Evolutionary conservation across 192 early-diverging fungal genomes (phyloP).

Genomic region (Ambispora gerdemannii): DNA sequence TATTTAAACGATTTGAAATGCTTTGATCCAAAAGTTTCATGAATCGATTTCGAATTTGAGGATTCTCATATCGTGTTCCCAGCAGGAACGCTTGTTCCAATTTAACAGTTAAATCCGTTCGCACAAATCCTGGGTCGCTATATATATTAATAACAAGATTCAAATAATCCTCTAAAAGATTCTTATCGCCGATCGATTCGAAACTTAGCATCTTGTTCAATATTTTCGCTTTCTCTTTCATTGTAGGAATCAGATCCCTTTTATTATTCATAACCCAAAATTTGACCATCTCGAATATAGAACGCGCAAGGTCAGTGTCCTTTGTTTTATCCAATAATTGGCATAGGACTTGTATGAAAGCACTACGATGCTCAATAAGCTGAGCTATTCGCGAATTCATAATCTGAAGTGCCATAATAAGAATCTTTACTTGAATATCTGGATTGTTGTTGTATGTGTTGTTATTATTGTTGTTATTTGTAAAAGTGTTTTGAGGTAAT

Average conservation of each 20-base stretch:
- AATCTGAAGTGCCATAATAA: conserved; percentile 53
- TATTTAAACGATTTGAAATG: conserved; percentile 63
- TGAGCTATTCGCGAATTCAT: conserved; percentile 61
- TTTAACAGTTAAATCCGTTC: conserved; percentile 88
- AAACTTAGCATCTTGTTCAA: conserved; percentile 88
- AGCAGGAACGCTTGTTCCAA: conserved; percentile 93
- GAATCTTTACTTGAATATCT: conserved; percentile 50
- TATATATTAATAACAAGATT: conserved; percentile 91
- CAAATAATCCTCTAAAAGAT: conserved; percentile 80
- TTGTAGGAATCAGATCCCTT: conserved; percentile 86
- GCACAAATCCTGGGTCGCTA: conserved; percentile 71
- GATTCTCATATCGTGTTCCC: conserved; percentile 80
- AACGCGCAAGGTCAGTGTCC: conserved; percentile 67
- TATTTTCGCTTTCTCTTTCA: conserved; percentile 95
- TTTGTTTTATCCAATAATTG: conserved; percentile 83
- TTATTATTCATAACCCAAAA: conserved; percentile 82
- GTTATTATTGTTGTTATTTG: conserved; percentile 32
- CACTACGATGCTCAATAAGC: conserved; percentile 81
- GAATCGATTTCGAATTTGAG: conserved; percentile 77
- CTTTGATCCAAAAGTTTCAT: conserved; percentile 77
- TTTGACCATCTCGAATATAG: conserved; percentile 77
- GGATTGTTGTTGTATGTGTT: conserved; percentile 1
- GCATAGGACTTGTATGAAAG: conserved; percentile 76
- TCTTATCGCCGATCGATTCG: conserved; percentile 65
- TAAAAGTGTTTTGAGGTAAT: conserved; percentile 34